Percentiles rank a stretch among this genome's conserved stretches.
phyloP scores from a whole-genome alignment of 164 flowering plant species.

The Magnolia changhungtana region DNA sequence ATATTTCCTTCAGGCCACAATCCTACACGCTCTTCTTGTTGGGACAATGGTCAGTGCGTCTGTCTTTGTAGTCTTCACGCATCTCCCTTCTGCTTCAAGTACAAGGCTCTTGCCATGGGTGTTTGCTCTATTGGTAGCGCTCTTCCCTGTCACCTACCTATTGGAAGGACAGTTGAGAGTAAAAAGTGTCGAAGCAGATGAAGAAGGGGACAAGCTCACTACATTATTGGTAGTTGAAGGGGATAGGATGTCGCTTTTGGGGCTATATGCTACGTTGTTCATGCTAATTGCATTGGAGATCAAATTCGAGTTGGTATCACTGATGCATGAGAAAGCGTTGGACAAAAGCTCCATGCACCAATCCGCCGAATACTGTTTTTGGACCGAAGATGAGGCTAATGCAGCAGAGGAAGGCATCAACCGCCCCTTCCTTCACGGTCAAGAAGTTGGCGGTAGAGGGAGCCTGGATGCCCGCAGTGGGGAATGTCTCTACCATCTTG shows the following conservation, averaged over 20 bases:
- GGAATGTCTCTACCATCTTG: conserved; percentile 89
- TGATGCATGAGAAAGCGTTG: conserved; percentile 62
- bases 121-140: conserved; percentile 91
- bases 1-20: conserved; percentile 71
- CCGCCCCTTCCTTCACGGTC: conserved; percentile 66
- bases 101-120: conserved; percentile 86
- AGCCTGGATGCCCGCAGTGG: conserved; percentile 99
- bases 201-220: conserved; percentile 60
- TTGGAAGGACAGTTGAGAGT: conserved; percentile 89
- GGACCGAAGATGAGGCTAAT: conserved; percentile 72
- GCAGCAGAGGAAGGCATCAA: conserved; percentile 76
- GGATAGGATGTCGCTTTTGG: conserved; percentile 91
- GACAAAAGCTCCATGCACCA: conserved; percentile 53
- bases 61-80: conserved; percentile 87
- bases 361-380: conserved; percentile 42
- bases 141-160: conserved; percentile 91
- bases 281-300: conserved; percentile 93
- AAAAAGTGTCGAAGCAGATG: conserved; percentile 37
- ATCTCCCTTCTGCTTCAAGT: conserved; percentile 95
- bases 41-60: conserved; percentile 78
- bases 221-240: conserved; percentile 88
- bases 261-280: conserved; percentile 89
- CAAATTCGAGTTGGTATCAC: conserved; percentile 83
- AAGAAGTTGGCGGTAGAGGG: conserved; percentile 91
- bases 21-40: conserved; percentile 73